phyloP scores from a whole-genome alignment of 2,329 filamentous ascomycete species.

The Penicillium frequentans region DNA sequence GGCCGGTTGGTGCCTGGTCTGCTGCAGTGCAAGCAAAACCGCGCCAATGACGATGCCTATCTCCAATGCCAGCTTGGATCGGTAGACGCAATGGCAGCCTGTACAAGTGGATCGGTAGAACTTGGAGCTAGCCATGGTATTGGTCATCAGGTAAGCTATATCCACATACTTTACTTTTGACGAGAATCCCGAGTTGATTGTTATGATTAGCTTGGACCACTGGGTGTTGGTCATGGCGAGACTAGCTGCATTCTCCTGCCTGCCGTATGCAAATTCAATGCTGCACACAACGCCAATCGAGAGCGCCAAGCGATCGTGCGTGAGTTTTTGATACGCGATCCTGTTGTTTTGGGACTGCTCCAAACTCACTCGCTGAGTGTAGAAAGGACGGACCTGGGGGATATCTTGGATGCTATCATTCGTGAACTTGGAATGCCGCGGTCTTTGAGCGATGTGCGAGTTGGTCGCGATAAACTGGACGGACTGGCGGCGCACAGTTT shows the following conservation, averaged over 20 bases:
- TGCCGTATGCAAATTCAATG: constrained; percentile 58
- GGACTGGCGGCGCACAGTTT: constrained; percentile 42
- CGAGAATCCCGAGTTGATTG: background rate
- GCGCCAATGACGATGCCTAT: constrained; percentile 43
- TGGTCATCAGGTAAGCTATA: constrained; percentile 48
- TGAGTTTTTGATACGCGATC: constrained; percentile 42
- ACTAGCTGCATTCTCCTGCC: constrained; percentile 59
- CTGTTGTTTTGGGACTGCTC: constrained; percentile 40
- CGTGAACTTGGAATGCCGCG: constrained; percentile 56
- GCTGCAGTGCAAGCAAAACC: constrained; percentile 40
- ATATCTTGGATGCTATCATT: constrained; percentile 54
- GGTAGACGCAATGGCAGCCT: constrained; percentile 53
- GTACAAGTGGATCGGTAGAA: constrained; percentile 41
- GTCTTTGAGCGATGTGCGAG: constrained; percentile 52
- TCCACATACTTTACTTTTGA: background rate
- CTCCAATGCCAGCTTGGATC: constrained; percentile 53
- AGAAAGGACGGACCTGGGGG: constrained; percentile 46
- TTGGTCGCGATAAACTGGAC: constrained; percentile 51
- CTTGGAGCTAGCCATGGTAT: constrained; percentile 55
- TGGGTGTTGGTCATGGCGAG: constrained; percentile 61
- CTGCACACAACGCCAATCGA: constrained; percentile 42
- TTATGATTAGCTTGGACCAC: constrained; percentile 45
- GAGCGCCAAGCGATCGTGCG: constrained; percentile 44
- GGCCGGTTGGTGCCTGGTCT: constrained; percentile 45
- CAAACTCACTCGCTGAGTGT: constrained; percentile 26